Evolutionary conservation across 192 early-diverging fungal species (phyloP).

Genomic region (Coemansia sp.): DNA sequence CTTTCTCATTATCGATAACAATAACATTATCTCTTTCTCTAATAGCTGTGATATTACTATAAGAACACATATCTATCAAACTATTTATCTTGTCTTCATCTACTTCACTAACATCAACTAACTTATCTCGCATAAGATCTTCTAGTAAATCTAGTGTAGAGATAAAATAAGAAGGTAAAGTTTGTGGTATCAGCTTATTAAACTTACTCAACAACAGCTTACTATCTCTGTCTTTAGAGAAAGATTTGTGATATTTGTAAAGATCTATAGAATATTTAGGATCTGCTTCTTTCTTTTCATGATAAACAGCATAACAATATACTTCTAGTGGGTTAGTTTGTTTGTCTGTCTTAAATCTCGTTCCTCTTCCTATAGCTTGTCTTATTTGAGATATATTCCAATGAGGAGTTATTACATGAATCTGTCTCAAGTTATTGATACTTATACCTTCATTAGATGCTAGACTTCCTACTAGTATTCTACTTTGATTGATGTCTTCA

Average conservation of each 20-base stretch:
- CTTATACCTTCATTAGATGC: slow-evolving; percentile 23
- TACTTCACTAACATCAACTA: too few relatives aligned
- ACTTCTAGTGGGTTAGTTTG: slow-evolving; percentile 7
- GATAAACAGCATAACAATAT: slow-evolving; percentile 15
- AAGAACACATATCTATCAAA: too few relatives aligned
- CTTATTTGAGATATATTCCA: slow-evolving; percentile 20
- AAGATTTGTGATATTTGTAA: slow-evolving; percentile 19
- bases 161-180: too few relatives aligned
- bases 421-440: slow-evolving; percentile 8
- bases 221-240: slow-evolving; percentile 16
- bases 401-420: slow-evolving; percentile 22
- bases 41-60: too few relatives aligned
- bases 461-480: slow-evolving; percentile 15
- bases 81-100: too few relatives aligned
- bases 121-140: too few relatives aligned
- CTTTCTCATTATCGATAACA: too few relatives aligned
- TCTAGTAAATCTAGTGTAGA: too few relatives aligned
- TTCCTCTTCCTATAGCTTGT: slow-evolving; percentile 28
- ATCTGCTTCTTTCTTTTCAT: slow-evolving; percentile 1
- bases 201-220: too few relatives aligned
- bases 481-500: not conserved
- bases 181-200: too few relatives aligned
- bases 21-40: too few relatives aligned
- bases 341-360: slow-evolving; percentile 7
- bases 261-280: slow-evolving; percentile 18